Conservation (phyloP, 2,329 filamentous ascomycete species). For the Diplocarpon mali region DNA sequence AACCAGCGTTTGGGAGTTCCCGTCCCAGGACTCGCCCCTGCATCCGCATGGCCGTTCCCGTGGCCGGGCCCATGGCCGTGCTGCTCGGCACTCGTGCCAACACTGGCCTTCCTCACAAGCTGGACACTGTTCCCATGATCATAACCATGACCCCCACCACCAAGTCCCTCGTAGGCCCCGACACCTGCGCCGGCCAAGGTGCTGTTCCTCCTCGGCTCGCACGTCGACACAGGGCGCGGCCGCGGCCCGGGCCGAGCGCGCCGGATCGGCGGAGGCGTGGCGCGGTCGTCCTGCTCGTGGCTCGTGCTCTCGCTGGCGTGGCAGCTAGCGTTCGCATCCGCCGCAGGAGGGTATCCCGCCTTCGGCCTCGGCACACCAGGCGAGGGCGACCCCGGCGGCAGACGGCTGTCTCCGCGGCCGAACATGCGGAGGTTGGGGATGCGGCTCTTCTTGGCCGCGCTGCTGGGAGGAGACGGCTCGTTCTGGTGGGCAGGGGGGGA, state of each 20-base stretch:
- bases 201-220: not conserved
- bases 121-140: not conserved
- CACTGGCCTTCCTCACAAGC: constrained; percentile 5
- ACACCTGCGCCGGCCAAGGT: not conserved
- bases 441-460: constrained; percentile 3
- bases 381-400: not conserved
- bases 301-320: not conserved
- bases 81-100: not conserved
- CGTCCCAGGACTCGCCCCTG: not conserved
- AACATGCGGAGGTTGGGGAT: constrained; percentile 6
- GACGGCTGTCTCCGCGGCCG: constrained; percentile 5
- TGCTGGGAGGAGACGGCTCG: constrained; percentile 1
- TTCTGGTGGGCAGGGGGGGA: not conserved
- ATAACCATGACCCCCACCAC: constrained; percentile 1
- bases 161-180: not conserved
- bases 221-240: constrained; percentile 11
- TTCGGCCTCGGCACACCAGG: not conserved
- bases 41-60: not conserved
- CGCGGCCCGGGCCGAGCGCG: constrained; percentile 9
- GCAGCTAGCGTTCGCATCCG: not conserved
- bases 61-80: not conserved
- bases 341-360: not conserved
- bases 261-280: constrained; percentile 24
- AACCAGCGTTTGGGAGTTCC: not conserved
- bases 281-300: constrained; percentile 13